phyloP scores from a whole-genome alignment of 1,284 basidiomycete species.

The Ustilago trichophora region DNA sequence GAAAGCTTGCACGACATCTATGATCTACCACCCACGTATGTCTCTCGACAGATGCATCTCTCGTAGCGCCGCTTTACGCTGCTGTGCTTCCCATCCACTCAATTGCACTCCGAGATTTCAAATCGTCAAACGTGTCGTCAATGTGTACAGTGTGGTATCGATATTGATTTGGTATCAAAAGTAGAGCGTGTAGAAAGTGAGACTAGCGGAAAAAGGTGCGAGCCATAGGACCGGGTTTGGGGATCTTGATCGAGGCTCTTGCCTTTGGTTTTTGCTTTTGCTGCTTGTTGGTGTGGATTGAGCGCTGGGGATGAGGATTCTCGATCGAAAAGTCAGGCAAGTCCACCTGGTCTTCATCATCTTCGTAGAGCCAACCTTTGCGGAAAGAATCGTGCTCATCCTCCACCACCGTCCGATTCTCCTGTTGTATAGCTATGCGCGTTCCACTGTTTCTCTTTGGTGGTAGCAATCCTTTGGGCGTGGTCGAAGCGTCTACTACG shows the following conservation, averaged over 20 bases:
- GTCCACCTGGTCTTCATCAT: conserved; percentile 6
- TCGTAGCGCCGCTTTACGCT: too few relatives aligned
- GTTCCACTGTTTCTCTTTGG: background rate
- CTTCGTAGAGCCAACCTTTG: conserved; percentile 33
- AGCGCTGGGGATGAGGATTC: too few relatives aligned
- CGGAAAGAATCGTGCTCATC: conserved; percentile 30
- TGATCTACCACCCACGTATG: conserved; percentile 48
- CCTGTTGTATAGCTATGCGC: too few relatives aligned
- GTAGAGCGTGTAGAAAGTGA: background rate
- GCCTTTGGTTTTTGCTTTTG: conserved; percentile 10
- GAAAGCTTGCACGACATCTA: conserved; percentile 39
- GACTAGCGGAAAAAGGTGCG: conserved; percentile 29
- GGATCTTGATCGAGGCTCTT: conserved; percentile 17
- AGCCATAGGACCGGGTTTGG: conserved; percentile 40
- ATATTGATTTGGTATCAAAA: conserved; percentile 12
- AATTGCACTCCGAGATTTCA: background rate
- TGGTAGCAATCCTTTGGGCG: too few relatives aligned
- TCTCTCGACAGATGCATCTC: conserved; percentile 34
- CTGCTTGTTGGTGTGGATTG: conserved; percentile 15
- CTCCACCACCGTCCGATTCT: conserved; percentile 4
- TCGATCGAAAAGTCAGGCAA: conserved; percentile 44
- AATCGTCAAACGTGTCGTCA: background rate
- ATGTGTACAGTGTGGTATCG: background rate
- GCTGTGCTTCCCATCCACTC: too few relatives aligned
- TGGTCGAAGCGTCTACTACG: background rate